phyloP scores from a whole-genome alignment of 2,329 filamentous ascomycete species.

The Paecilomyces niveus region DNA sequence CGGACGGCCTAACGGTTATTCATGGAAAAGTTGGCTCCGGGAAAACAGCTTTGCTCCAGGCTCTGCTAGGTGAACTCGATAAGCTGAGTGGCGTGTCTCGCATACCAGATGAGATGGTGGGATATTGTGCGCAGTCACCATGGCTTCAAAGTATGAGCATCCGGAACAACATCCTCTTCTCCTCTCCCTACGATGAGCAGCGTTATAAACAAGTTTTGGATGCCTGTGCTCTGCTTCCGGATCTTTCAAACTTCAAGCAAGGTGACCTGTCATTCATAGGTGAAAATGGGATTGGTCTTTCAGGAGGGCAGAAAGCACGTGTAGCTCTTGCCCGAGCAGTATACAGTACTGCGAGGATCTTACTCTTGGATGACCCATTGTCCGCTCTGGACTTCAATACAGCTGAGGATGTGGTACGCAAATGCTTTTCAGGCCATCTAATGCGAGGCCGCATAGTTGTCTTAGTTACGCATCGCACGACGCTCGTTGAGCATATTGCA shows the following conservation, averaged over 20 bases:
- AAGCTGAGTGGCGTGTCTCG: conserved; percentile 43
- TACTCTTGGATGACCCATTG: conserved; percentile 54
- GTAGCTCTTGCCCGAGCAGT: conserved; percentile 55
- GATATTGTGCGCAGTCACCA: conserved; percentile 59
- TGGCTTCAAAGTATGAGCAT: conserved; percentile 67
- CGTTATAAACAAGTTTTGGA: conserved; percentile 64
- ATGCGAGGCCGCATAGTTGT: conserved; percentile 49
- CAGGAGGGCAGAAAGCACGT: conserved; percentile 55
- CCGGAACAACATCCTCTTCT: conserved; percentile 61
- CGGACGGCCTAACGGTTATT: conserved; percentile 52
- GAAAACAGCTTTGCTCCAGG: conserved; percentile 56
- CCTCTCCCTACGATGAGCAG: conserved; percentile 59
- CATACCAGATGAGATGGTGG: conserved; percentile 51
- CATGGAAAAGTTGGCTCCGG: conserved; percentile 59
- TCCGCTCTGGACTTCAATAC: conserved; percentile 59
- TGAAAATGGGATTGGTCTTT: conserved; percentile 55
- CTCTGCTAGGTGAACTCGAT: conserved; percentile 54
- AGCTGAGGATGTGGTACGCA: conserved; percentile 53
- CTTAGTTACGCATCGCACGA: conserved; percentile 59
- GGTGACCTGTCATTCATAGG: conserved; percentile 57
- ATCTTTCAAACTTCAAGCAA: conserved; percentile 56
- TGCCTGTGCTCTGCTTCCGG: conserved; percentile 54
- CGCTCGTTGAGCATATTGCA: conserved; percentile 66
- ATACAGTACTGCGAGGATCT: conserved; percentile 48
- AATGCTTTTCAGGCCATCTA: conserved; percentile 50